A percentile compares a stretch with the other conserved stretches of the same genome.
Conservation (phyloP, 2,329 filamentous ascomycete species). For the Epichloe elymi region DNA sequence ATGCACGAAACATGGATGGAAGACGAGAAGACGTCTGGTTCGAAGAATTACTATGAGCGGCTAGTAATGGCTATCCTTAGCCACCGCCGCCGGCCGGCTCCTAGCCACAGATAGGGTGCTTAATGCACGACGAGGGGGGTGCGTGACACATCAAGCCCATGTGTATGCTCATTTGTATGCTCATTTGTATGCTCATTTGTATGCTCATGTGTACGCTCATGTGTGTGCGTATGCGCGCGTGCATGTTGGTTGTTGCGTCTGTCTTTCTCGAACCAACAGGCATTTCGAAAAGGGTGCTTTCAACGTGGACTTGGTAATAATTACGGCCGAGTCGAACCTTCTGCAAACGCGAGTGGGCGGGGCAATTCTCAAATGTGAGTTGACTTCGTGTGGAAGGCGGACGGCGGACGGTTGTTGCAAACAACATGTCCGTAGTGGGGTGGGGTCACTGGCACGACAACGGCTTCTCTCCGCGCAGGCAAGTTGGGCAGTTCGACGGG, state of each 20-base stretch:
- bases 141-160: no score
- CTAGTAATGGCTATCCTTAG: no score
- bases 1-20: not conserved
- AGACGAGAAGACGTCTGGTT: not conserved
- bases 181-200: no score
- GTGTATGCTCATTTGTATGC: no score
- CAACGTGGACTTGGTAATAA: not conserved
- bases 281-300: not conserved
- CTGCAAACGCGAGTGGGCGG: not conserved
- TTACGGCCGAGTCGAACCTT: slow-evolving; percentile 1
- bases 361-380: not conserved
- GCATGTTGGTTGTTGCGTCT: not conserved
- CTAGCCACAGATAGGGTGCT: no score
- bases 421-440: no score
- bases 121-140: no score
- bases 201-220: no score
- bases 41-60: no score
- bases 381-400: no score
- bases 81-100: no score
- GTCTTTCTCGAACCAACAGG: not conserved
- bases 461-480: not conserved
- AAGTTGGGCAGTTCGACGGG: not conserved
- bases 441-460: not conserved
- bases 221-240: not conserved
- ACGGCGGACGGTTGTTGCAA: no score